A percentile compares a stretch with the other conserved stretches of the same genome.
Conservation (phyloP, 345 rosid species). For the Aquilaria yunnanensis region DNA sequence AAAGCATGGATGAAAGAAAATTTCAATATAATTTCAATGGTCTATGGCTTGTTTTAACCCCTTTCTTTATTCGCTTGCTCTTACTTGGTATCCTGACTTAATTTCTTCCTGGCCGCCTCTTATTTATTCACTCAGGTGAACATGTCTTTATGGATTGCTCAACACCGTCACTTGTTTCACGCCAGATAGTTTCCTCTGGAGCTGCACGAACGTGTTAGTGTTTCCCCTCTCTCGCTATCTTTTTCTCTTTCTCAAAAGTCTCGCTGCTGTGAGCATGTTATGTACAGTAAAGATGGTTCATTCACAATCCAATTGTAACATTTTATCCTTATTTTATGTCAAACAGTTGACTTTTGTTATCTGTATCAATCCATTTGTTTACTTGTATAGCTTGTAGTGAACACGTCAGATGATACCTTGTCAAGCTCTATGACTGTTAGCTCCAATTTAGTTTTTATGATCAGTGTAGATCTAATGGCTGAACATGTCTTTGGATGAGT, state of each 20-base stretch:
- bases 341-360: no score
- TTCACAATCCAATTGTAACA: no score
- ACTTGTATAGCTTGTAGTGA: no score
- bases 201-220: conserved; percentile 64
- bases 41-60: not conserved
- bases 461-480: no score
- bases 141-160: conserved; percentile 69
- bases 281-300: no score
- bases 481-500: no score
- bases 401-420: no score
- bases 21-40: not conserved
- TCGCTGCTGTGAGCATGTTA: no score
- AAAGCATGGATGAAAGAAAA: not conserved
- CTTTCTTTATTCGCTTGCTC: not conserved
- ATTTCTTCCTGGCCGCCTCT: not conserved
- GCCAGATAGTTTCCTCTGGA: conserved; percentile 64
- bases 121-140: conserved; percentile 57
- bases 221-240: conserved; percentile 10
- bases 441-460: no score
- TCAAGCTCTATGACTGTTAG: no score
- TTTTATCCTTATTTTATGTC: no score
- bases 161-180: conserved; percentile 47
- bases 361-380: no score
- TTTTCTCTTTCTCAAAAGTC: not conserved
- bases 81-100: not conserved